A percentile compares a stretch with the other conserved stretches of the same genome.
Evolutionary conservation across 352 stramenopile species (phyloP).

Genomic region (Phytopythium sindhum): DNA sequence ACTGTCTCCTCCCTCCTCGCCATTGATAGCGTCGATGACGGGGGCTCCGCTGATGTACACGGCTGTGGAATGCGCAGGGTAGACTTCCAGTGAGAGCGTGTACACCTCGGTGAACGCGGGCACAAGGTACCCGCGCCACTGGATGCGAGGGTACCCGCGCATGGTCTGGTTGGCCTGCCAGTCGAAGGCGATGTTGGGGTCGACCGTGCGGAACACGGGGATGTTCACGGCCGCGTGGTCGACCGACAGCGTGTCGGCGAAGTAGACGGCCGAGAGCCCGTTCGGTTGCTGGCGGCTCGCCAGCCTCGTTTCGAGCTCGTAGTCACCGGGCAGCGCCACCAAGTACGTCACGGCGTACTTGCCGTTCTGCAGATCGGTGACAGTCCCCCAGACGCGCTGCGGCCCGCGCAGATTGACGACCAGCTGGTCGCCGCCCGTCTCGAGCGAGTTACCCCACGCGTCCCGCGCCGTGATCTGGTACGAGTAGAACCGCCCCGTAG

Average conservation of each 20-base stretch:
- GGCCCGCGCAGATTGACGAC: conserved; percentile 30
- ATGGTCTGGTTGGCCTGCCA: conserved; percentile 35
- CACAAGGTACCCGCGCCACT: conserved; percentile 43
- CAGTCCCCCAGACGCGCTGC: conserved; percentile 17
- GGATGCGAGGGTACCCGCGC: conserved; percentile 36
- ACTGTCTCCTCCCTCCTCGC: neutral
- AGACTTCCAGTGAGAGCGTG: conserved; percentile 27
- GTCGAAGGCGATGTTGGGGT: conserved; percentile 37
- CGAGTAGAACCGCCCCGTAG: conserved; percentile 15
- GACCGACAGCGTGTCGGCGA: conserved; percentile 15
- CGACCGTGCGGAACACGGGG: conserved; percentile 21
- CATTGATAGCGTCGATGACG: conserved; percentile 40
- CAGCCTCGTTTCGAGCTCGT: conserved; percentile 48
- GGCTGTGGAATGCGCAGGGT: conserved; percentile 11
- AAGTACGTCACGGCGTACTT: conserved; percentile 41
- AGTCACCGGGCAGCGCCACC: conserved; percentile 24
- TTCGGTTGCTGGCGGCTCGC: conserved; percentile 14
- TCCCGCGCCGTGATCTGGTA: conserved; percentile 39
- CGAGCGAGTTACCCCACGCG: conserved; percentile 38
- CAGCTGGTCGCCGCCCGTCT: conserved; percentile 33
- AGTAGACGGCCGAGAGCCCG: conserved; percentile 40
- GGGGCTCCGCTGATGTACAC: conserved; percentile 33
- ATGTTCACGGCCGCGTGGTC: conserved; percentile 11
- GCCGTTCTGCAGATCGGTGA: conserved; percentile 35
- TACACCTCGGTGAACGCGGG: conserved; percentile 41